Evolutionary conservation across 2,329 filamentous ascomycete genomes (phyloP).

Genomic region (Diaporthe velutina): DNA sequence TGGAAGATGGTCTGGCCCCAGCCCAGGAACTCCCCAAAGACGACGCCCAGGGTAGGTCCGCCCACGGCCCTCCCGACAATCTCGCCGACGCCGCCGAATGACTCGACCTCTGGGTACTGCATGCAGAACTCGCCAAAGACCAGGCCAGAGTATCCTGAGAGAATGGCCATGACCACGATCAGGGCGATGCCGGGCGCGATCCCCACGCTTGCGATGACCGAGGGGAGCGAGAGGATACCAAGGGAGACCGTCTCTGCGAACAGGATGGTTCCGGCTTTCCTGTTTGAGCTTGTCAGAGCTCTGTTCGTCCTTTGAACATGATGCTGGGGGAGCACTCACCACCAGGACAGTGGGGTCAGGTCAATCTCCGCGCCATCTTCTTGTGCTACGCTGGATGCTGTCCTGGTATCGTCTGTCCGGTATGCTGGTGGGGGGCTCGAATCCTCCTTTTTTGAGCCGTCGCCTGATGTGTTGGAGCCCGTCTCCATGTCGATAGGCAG

Average conservation of each 20-base stretch:
- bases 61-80: conserved; percentile 62
- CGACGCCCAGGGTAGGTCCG: conserved; percentile 55
- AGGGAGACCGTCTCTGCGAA: conserved; percentile 60
- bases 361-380: conserved; percentile 38
- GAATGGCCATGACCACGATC: conserved; percentile 74
- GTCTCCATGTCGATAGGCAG: conserved; percentile 28
- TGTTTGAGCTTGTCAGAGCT: conserved; percentile 39
- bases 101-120: conserved; percentile 75
- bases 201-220: conserved; percentile 78
- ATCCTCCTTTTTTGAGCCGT: conserved; percentile 2
- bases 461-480: conserved; percentile 29
- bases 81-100: conserved; percentile 75
- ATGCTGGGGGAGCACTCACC: conserved; percentile 28
- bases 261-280: conserved; percentile 59
- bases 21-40: conserved; percentile 71
- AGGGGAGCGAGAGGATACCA: conserved; percentile 79
- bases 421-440: conserved; percentile 25
- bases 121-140: conserved; percentile 77
- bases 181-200: conserved; percentile 80
- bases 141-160: conserved; percentile 75
- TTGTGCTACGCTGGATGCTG: conserved; percentile 34
- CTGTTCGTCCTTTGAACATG: not conserved
- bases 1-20: conserved; percentile 71
- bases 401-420: conserved; percentile 28
- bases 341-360: conserved; percentile 37